Evolutionary conservation across 441 rosid species (phyloP), one percentile per base, ranked within the genome.

Genomic region (Francoa sonchifolia): DNA sequence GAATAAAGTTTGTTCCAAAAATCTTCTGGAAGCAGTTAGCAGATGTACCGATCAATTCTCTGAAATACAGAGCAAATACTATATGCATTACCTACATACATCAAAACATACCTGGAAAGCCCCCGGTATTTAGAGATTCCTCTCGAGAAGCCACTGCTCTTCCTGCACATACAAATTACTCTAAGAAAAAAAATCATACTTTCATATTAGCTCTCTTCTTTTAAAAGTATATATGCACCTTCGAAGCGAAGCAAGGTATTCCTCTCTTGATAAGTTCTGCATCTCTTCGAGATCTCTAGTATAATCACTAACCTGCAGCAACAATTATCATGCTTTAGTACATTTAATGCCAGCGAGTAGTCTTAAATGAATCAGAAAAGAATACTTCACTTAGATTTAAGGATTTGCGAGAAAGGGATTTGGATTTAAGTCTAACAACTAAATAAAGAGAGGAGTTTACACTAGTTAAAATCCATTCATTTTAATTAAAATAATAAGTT

Each of bases 121-220:
- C 76, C 88, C 43, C 88, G 74, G 61, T 79, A 76, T 59, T 79
- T 79, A 12, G 81, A 65, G 21, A 71, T 62, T 38, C 88, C 88
- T 58, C 88, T 73, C 0, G 88, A 76, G 54, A 79, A 79, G 39
- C 88, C 81, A 36, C 81, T 76, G 76, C 83, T 79, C 57, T 75
- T 79, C 63, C 98, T 89, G 84, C 63, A 68, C 25, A 52, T 53
- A 43, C 44, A 33, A 67, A 27, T 10, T 28, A 51, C 34, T 32
- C 50, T 62, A 42, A 69, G 65, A 33, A 49, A 63, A 42, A 38
- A 19, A 23, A 21, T 11, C 50, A 45, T 14, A n/a, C n/a, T n/a
- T n/a, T n/a, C n/a, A n/a, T n/a, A n/a, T n/a, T n/a, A 36, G 44
- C 10, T 17, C 8, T 23, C 26, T 7, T 14, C 34, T 33, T 43